These are phyloP conservation scores for Lonicera japonica DNA, from an alignment of 129 eudicot species.

Conservation along the genomic window DNA sequence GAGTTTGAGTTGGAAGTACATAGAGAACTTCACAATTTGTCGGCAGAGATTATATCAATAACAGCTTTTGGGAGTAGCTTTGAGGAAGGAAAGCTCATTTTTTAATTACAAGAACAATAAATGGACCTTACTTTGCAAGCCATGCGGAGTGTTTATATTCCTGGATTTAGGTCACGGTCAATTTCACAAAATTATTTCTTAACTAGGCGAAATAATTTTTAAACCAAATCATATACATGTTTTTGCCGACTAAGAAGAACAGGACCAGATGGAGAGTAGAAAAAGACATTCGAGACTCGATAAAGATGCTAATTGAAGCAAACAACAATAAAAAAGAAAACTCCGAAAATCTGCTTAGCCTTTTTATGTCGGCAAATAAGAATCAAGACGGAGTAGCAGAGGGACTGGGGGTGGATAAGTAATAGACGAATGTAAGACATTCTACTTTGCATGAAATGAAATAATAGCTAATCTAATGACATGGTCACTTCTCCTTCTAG, in stretches of 20 bases:
- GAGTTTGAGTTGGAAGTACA: slow-evolving; percentile 37
- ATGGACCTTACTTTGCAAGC: slow-evolving; percentile 31
- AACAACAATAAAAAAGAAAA: slow-evolving; percentile 14
- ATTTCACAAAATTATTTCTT: too few species aligned
- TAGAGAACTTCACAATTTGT: slow-evolving; percentile 23
- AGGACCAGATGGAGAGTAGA: slow-evolving; percentile 34
- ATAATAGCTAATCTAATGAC: slow-evolving; percentile 30
- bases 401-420: slow-evolving; percentile 25
- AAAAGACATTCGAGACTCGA: slow-evolving; percentile 35
- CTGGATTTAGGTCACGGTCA: slow-evolving; percentile 37
- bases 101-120: slow-evolving; percentile 41
- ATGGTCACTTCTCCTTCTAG: slow-evolving; percentile 37
- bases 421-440: slow-evolving; percentile 47
- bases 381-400: slow-evolving; percentile 7
- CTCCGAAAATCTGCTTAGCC: slow-evolving; percentile 18
- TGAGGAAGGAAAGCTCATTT: slow-evolving; percentile 48
- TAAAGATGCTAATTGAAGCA: slow-evolving; percentile 17
- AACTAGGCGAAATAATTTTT: too few species aligned
- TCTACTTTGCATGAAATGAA: slow-evolving; percentile 36
- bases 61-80: slow-evolving; percentile 53
- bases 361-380: slow-evolving; percentile 19
- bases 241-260: slow-evolving; percentile 36
- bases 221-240: background rate
- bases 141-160: slow-evolving; percentile 34
- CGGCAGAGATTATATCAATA: slow-evolving; percentile 34